These are phyloP conservation scores for Fusarium longipes DNA, from an alignment of 2,329 filamentous ascomycete species.

Conservation along the genomic window DNA sequence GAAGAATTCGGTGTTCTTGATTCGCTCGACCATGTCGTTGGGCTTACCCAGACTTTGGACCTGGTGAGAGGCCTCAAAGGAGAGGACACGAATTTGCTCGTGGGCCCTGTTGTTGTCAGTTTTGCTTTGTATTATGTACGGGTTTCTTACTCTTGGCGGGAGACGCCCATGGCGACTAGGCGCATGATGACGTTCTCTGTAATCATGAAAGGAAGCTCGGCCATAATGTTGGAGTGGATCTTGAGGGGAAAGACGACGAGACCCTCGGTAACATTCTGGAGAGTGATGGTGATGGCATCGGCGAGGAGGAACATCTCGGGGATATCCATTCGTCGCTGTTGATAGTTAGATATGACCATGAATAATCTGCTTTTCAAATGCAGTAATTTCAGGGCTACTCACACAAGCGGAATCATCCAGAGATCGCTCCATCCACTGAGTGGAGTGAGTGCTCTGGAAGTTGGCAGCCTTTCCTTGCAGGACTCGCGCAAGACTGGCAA, in stretches of 20 bases:
- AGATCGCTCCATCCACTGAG: conserved; percentile 29
- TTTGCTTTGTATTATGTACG: too few species aligned
- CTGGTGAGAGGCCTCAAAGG: conserved; percentile 28
- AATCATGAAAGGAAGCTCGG: conserved; percentile 34
- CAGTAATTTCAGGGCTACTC: neutral
- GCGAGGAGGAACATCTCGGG: conserved; percentile 37
- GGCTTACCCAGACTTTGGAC: conserved; percentile 33
- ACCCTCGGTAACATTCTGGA: conserved; percentile 39
- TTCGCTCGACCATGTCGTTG: conserved; percentile 36
- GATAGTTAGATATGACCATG: neutral
- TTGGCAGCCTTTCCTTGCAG: conserved; percentile 19
- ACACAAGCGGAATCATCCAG: conserved; percentile 24
- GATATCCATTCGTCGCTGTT: conserved; percentile 21
- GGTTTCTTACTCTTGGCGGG: conserved; percentile 31
- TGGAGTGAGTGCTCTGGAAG: conserved; percentile 14
- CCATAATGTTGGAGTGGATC: conserved; percentile 16
- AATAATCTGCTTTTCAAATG: neutral
- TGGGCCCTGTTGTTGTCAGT: conserved; percentile 8
- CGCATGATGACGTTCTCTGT: conserved; percentile 40
- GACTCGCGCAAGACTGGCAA: conserved; percentile 22
- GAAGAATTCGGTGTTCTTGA: conserved; percentile 39
- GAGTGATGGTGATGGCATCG: conserved; percentile 21
- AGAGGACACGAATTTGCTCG: conserved; percentile 39
- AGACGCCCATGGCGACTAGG: conserved; percentile 26
- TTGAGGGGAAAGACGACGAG: conserved; percentile 37